Conservation (phyloP, 106 monocot genomes). For the Iris macrosiphon region DNA sequence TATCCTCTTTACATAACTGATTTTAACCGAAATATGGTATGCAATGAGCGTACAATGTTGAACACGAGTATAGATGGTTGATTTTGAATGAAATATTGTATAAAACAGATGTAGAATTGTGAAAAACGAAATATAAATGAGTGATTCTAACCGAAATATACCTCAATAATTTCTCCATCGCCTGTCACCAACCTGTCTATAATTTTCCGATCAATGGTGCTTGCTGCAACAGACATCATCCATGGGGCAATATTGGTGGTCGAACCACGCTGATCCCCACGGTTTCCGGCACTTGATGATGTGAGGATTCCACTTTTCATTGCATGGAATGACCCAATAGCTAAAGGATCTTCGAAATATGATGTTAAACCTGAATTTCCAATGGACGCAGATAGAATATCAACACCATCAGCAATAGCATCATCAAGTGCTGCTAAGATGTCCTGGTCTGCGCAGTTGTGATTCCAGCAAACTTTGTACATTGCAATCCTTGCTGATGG, state of each 20-base stretch:
- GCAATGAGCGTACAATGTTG: too few species aligned
- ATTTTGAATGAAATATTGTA: too few species aligned
- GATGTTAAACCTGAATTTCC: conserved; percentile 10
- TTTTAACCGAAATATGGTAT: too few species aligned
- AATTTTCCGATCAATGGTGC: conserved; percentile 22
- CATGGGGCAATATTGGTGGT: conserved; percentile 28
- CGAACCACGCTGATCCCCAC: conserved; percentile 3
- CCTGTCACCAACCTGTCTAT: background rate
- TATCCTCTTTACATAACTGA: too few species aligned
- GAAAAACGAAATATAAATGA: too few species aligned
- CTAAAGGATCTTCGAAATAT: conserved; percentile 37
- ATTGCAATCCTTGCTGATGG: conserved; percentile 27
- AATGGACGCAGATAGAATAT: conserved; percentile 42
- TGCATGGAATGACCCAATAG: conserved; percentile 36
- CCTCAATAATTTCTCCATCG: background rate
- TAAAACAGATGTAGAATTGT: too few species aligned
- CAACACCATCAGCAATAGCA: conserved; percentile 50
- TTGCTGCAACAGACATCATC: conserved; percentile 28
- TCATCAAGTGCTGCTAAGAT: conserved; percentile 23
- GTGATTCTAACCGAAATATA: too few species aligned
- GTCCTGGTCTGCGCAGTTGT: conserved; percentile 5
- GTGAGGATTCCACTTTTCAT: conserved; percentile 25
- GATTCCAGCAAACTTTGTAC: conserved; percentile 52
- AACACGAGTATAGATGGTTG: too few species aligned
- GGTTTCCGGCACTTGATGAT: conserved; percentile 24